Evolutionary conservation across 306 rosid species (phyloP).

Genomic region (Lathyrus tuberosus): DNA sequence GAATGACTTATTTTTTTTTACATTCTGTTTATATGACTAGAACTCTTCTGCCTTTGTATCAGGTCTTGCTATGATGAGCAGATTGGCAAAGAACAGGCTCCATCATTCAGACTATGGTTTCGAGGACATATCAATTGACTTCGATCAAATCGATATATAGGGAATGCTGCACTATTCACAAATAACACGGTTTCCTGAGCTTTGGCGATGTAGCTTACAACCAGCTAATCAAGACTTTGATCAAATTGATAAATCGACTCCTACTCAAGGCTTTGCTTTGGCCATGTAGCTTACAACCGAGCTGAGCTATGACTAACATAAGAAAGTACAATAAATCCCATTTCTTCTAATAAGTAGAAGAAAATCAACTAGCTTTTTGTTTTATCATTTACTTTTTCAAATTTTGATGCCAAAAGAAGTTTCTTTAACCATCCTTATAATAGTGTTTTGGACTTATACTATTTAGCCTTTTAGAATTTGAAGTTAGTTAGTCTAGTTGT

Average conservation of each 20-base stretch:
- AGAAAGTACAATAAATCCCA: conserved; percentile 25
- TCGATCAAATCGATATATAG: conserved; percentile 64
- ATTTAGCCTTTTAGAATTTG: too few relatives aligned
- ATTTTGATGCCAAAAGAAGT: conserved; percentile 8
- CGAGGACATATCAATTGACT: conserved; percentile 62
- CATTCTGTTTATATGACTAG: conserved; percentile 17
- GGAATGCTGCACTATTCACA: conserved; percentile 26
- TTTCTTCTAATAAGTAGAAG: conserved; percentile 27
- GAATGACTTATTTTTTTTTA: conserved; percentile 2
- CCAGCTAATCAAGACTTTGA: not conserved
- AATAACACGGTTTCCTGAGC: not conserved
- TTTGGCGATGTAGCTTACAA: conserved; percentile 4
- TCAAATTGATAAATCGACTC: not conserved
- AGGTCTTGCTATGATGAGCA: conserved; percentile 87
- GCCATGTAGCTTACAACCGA: not conserved
- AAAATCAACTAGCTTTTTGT: conserved; percentile 7
- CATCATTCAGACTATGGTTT: conserved; percentile 56
- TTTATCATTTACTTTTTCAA: conserved; percentile 1
- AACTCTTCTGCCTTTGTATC: conserved; percentile 27
- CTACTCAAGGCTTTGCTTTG: conserved; percentile 24
- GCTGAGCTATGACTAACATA: conserved; percentile 23
- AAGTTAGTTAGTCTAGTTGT: too few relatives aligned
- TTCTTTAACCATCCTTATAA: not conserved
- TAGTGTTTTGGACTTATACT: too few relatives aligned
- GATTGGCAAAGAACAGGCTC: conserved; percentile 69